Base-by-base conservation (phyloP, 176 grass and related monocot genomes). In the Rhynchospora breviuscula region DNA sequence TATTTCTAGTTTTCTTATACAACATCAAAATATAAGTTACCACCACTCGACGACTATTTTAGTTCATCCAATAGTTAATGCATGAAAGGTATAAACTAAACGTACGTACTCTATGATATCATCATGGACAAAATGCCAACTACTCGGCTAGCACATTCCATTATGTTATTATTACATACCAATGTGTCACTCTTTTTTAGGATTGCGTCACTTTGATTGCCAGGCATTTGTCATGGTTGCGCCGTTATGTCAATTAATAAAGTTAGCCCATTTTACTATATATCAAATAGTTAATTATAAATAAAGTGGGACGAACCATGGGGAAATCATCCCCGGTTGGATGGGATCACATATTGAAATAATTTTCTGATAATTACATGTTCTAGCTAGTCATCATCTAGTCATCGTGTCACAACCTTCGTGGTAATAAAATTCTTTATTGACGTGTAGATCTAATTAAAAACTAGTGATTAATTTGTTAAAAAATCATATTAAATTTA, bases 41-140 rank as follows among this genome's bases (percentile, higher is more conserved):
- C 44, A 2, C 13, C 25, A 67, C 33, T 44, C 4, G 12, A 35
- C 35, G 12, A 68, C 40, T 68, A 43, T 17, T 68, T 68, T 8
- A 68, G 7, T 68, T 18, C 33, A 68, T 43, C 17, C 29, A 40
- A 14, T 40, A 67, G 64, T 35, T 67, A 40, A 33, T 65, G 10
- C 23, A 81, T 43, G 40, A 72, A 26, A 84, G 56, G 18, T 23
- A 22, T 40, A 84, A 66, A 46, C 21, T 59, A 83, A 74, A 29
- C 26, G 26, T 29, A 59, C 48, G 49, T 40, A 12, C 82, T 75
- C 44, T 18, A 48, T 74, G 29, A 47, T 72, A 72, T 74, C 1
- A 47, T 47, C 17, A 74, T 33, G 49, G 17, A 58, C 49, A 79
- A 79, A 72, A 59, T 79, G 75, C 75, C 75, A 79, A 78, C 73